Evolutionary conservation across 371 early-diverging fungal species (phyloP).

Genomic region (Mucor irregularis): DNA sequence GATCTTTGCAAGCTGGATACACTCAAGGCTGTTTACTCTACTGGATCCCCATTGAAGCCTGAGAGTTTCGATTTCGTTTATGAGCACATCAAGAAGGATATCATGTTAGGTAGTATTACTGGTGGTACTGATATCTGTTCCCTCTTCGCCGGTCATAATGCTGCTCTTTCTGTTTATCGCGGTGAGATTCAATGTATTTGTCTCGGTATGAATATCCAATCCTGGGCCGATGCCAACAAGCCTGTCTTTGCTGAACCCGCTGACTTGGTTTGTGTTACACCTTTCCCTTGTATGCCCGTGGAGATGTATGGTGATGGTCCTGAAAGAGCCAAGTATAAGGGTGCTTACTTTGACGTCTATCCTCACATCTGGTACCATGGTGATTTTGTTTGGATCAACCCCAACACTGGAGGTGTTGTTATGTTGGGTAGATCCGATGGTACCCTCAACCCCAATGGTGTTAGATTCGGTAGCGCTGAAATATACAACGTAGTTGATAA

Average conservation of each 20-base stretch:
- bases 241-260: slow-evolving; percentile 78
- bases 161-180: slow-evolving; percentile 85
- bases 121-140: slow-evolving; percentile 98
- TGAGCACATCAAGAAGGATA: slow-evolving; percentile 74
- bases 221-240: slow-evolving; percentile 76
- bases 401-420: slow-evolving; percentile 87
- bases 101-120: slow-evolving; percentile 90
- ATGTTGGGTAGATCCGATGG: slow-evolving; percentile 97
- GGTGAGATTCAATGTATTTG: slow-evolving; percentile 94
- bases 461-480: slow-evolving; percentile 95
- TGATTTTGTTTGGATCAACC: slow-evolving; percentile 88
- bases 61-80: slow-evolving; percentile 93
- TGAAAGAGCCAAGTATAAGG: slow-evolving; percentile 71
- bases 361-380: slow-evolving; percentile 93
- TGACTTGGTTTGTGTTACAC: slow-evolving; percentile 89
- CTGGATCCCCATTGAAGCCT: slow-evolving; percentile 93
- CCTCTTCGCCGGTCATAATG: slow-evolving; percentile 89
- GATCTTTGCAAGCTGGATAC: slow-evolving; percentile 53
- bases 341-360: slow-evolving; percentile 89
- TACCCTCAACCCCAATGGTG: slow-evolving; percentile 94
- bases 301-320: slow-evolving; percentile 85
- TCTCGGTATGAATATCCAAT: slow-evolving; percentile 93
- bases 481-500: slow-evolving; percentile 89
- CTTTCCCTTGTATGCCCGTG: slow-evolving; percentile 98
- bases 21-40: slow-evolving; percentile 87